phyloP scores from a whole-genome alignment of 108 stramenopile genomes.

The Pseudonitzschia multiseries region DNA sequence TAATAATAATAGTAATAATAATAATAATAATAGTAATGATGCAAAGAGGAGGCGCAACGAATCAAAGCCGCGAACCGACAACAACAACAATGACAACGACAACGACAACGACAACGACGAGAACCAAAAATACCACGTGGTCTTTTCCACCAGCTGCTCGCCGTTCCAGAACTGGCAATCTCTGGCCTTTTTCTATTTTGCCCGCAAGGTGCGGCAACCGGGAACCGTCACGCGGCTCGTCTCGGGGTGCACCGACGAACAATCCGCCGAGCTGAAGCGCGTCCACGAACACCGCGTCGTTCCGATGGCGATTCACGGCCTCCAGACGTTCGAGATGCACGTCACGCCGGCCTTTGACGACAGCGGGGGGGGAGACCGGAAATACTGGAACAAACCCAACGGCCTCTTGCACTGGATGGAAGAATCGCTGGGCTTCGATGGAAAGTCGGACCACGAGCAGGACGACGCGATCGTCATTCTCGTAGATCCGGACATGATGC shows the following conservation, averaged over 20 bases:
- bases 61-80: not conserved
- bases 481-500: conserved; percentile 94
- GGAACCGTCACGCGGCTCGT: conserved; percentile 91
- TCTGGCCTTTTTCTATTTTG: conserved; percentile 74
- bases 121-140: conserved; percentile 25
- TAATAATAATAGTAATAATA: not conserved
- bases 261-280: conserved; percentile 13
- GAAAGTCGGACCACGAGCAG: not conserved
- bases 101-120: not conserved
- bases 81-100: not conserved
- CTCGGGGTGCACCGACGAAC: conserved; percentile 46
- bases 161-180: conserved; percentile 84
- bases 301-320: conserved; percentile 6
- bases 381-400: conserved; percentile 89
- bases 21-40: no score
- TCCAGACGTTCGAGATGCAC: conserved; percentile 55
- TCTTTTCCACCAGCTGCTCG: conserved; percentile 85
- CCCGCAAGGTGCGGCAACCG: conserved; percentile 62
- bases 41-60: not conserved
- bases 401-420: conserved; percentile 78
- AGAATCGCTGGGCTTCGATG: conserved; percentile 31
- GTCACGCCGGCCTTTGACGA: conserved; percentile 79
- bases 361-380: conserved; percentile 58
- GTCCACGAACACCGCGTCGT: conserved; percentile 38
- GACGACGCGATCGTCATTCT: conserved; percentile 82